Conservation (phyloP, 2,329 filamentous ascomycete species). For the Fusarium tricinctum region DNA sequence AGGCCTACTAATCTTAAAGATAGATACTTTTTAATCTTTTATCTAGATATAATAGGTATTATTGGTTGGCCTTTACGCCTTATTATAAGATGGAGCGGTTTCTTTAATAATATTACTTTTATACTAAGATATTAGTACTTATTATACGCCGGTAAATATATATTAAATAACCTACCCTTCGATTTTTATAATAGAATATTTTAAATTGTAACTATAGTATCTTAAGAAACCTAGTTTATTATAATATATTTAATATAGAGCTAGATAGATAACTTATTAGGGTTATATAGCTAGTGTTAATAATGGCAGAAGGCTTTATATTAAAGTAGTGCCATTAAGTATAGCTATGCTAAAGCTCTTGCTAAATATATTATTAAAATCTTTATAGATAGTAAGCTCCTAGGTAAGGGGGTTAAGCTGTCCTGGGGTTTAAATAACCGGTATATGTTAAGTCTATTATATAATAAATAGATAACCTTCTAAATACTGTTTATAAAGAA, state of each 20-base stretch:
- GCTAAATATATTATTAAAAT: no score
- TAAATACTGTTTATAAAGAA: no score
- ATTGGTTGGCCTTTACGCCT: not conserved
- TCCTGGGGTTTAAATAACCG: no score
- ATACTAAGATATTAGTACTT: constrained; percentile 4
- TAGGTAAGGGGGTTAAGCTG: no score
- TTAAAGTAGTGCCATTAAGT: not conserved
- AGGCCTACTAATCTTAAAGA: no score
- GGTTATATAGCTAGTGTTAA: not conserved
- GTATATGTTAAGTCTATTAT: no score
- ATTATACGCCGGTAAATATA: not conserved
- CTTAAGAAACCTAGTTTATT: constrained; percentile 5
- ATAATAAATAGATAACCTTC: no score
- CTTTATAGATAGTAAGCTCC: no score
- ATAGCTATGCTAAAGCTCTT: not conserved
- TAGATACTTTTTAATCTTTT: no score
- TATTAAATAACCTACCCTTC: not conserved
- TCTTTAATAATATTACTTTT: constrained; percentile 11
- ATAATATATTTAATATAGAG: constrained; percentile 5
- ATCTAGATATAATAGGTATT: no score
- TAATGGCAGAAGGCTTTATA: not conserved
- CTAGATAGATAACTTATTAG: not conserved
- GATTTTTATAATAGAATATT: constrained; percentile 3
- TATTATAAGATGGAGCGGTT: not conserved
- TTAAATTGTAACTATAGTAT: not conserved